Evolutionary conservation across 2,329 filamentous ascomycete species (phyloP), one percentile per base, ranked within the genome.

Genomic region (Sphaerulina musiva): DNA sequence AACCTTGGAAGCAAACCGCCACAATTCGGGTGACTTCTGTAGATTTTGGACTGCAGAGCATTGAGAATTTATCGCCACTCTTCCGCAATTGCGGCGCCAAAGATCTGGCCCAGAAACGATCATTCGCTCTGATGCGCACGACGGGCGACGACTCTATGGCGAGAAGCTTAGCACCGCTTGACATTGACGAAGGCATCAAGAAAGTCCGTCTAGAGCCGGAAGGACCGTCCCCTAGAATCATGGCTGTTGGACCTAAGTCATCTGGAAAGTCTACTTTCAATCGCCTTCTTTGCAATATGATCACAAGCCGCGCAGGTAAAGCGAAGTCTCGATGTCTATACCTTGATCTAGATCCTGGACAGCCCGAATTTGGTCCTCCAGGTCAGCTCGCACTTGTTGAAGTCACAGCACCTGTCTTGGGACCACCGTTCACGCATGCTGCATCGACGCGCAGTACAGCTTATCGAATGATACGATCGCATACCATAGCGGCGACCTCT

Each of bases 241-340:
- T 90, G 57, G 73, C 89, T 2, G 84, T 84, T 47, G 87, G 87
- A 0, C 80, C 84, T 0, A 87, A 89, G 59, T 83, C 80, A 0
- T 82, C 86, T 2, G 87, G 87, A 2, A 91, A 91, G 65, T 90
- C 87, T 1, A 89, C 85, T 0, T 87, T 90, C 66, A 79, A 80
- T 10, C 81, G 80, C 46, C 69, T 89, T 4, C 72, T 91, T 2
- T 71, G 78, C 7, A 91, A 91, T 64, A 78, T 81, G 9, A 71
- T 88, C 7, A 69, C 88, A n/a, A 85, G 82, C 3, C 63, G 66
- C 54, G 57, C 53, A 56, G 68, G 47, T 58, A 51, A 39, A 41
- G 52, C 56, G 40, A 62, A 61, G 12, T 6, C 34, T n/a, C 34
- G 34, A 53, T 57, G 63, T 63, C 78, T 76, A 51, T 73, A 86